Conservation (phyloP, 2,329 filamentous ascomycete genomes). For the Sporothrix sp. region DNA sequence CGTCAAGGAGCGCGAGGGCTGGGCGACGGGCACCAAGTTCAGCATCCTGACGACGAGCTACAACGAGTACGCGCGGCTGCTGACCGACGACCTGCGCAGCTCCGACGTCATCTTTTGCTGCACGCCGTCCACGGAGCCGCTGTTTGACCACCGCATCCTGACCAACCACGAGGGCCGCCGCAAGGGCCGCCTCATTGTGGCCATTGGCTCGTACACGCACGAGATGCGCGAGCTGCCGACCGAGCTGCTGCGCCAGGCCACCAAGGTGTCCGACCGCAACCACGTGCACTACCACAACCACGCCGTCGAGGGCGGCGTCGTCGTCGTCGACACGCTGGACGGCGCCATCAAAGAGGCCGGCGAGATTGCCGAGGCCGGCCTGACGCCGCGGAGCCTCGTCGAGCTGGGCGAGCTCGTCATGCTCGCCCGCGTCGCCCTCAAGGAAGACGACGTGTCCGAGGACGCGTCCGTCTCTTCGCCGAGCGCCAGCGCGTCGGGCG, state of each 20-base stretch:
- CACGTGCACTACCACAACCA: conserved; percentile 59
- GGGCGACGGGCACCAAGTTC: conserved; percentile 54
- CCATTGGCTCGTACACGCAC: conserved; percentile 58
- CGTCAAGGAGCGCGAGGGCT: conserved; percentile 49
- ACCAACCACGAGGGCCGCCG: conserved; percentile 60
- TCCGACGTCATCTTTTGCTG: conserved; percentile 84
- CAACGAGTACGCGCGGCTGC: conserved; percentile 53
- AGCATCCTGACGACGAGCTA: conserved; percentile 59
- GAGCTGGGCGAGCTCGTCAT: conserved; percentile 77
- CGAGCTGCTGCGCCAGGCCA: conserved; percentile 59
- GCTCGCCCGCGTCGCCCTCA: conserved; percentile 38
- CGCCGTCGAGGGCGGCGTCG: conserved; percentile 51
- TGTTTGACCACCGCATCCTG: conserved; percentile 66
- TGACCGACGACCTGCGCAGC: conserved; percentile 60
- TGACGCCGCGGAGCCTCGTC: conserved; percentile 66
- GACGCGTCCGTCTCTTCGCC: conserved; percentile 4
- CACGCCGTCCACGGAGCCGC: conserved; percentile 61
- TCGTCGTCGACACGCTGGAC: conserved; percentile 68
- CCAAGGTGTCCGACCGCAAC: conserved; percentile 36
- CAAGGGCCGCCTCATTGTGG: conserved; percentile 62
- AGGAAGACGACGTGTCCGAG: conserved; percentile 21
- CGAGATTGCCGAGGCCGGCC: conserved; percentile 69
- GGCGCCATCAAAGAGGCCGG: conserved; percentile 76
- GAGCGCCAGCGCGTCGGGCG: conserved; percentile 9
- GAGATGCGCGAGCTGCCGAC: conserved; percentile 77